phyloP scores from a whole-genome alignment of 805 yeast genomes.

The Candida pini region DNA sequence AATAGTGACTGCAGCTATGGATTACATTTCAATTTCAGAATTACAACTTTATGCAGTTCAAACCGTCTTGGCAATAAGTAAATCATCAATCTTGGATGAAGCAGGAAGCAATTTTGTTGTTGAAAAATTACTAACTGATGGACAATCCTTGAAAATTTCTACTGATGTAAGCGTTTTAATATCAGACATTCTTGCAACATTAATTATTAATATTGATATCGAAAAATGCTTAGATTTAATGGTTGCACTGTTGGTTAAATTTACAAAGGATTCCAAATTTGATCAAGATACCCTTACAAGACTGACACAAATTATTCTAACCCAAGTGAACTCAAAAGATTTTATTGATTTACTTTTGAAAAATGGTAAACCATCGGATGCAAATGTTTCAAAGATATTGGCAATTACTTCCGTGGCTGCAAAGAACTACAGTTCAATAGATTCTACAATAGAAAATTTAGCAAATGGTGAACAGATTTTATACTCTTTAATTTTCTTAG shows the following conservation, averaged over 20 bases:
- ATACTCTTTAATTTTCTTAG: slow-evolving; percentile 37
- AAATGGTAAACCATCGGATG: slow-evolving; percentile 18
- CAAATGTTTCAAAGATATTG: slow-evolving; percentile 23
- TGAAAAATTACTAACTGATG: slow-evolving; percentile 3
- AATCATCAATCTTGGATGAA: slow-evolving; percentile 6
- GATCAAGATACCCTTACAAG: slow-evolving; percentile 16
- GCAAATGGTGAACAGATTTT: slow-evolving; percentile 18
- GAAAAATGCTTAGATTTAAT: slow-evolving; percentile 4
- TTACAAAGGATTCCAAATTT: slow-evolving; percentile 10
- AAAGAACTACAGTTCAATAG: slow-evolving; percentile 28
- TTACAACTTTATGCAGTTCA: slow-evolving; percentile 14
- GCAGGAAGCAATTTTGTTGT: slow-evolving; percentile 5
- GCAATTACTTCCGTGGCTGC: slow-evolving; percentile 30
- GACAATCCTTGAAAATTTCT: slow-evolving; percentile 9
- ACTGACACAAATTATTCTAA: slow-evolving; percentile 14
- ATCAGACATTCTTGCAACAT: slow-evolving; percentile 9
- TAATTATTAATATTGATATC: slow-evolving; percentile 4
- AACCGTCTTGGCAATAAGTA: slow-evolving; percentile 10
- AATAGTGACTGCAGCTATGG: slow-evolving; percentile 13
- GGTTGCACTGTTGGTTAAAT: slow-evolving; percentile 11
- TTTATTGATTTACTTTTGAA: slow-evolving; percentile 12
- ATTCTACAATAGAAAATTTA: slow-evolving; percentile 15
- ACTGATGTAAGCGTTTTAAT: slow-evolving; percentile 8
- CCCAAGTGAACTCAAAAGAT: slow-evolving; percentile 5
- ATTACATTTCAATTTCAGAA: slow-evolving; percentile 17